A percentile compares a stretch with the other conserved stretches of the same genome.
Evolutionary conservation across 2,329 filamentous ascomycete genomes (phyloP).

Genomic region (Penicillium sp.): DNA sequence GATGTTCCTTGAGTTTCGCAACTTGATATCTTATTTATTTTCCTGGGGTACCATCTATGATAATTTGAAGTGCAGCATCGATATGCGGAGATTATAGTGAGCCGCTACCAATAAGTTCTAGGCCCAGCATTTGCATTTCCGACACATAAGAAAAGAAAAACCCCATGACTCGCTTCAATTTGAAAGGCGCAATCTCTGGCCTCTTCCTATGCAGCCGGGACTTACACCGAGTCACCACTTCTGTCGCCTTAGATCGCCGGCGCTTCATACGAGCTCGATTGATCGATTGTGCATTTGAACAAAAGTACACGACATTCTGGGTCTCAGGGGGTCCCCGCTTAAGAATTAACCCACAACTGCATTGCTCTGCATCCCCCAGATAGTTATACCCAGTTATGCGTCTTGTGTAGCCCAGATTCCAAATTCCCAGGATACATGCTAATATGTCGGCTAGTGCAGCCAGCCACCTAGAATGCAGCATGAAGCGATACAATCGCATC

Average conservation of each 20-base stretch:
- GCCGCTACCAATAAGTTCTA: background rate
- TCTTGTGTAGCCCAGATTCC: background rate
- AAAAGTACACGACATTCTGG: background rate
- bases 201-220: background rate
- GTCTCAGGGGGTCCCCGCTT: background rate
- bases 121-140: background rate
- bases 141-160: background rate
- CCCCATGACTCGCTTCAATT: background rate
- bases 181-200: background rate
- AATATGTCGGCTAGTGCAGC: background rate
- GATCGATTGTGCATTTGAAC: background rate
- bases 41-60: background rate
- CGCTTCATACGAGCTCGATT: background rate
- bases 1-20: background rate
- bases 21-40: background rate
- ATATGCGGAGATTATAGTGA: background rate
- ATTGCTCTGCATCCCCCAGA: background rate
- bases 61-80: background rate
- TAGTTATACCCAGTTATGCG: background rate
- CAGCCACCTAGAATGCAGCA: conserved; percentile 9
- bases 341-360: background rate
- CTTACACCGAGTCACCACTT: background rate
- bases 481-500: background rate
- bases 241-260: background rate
- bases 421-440: background rate